phyloP scores from a whole-genome alignment of 257 asterid species.

The Fraxinus anomala region DNA sequence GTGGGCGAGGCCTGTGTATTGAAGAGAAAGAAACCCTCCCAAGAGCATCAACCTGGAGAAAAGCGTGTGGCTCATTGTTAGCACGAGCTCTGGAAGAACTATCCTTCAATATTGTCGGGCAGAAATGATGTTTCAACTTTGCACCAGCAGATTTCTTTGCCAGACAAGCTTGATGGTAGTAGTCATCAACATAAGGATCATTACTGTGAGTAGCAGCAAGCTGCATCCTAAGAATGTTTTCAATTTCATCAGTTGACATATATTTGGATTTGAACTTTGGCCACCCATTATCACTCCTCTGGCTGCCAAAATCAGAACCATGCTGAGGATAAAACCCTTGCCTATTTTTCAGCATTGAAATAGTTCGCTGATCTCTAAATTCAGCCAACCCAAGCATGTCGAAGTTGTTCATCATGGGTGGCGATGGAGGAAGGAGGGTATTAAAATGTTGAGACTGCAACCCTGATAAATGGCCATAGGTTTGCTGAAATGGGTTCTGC shows the following conservation, averaged over 20 bases:
- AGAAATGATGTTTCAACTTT: conserved; percentile 82
- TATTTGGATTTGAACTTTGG: conserved; percentile 76
- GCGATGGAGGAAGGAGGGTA: conserved; percentile 58
- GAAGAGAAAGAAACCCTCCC: conserved; percentile 90
- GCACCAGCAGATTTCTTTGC: conserved; percentile 73
- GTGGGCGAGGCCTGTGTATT: conserved; percentile 91
- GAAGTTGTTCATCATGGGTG: conserved; percentile 63
- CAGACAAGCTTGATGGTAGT: conserved; percentile 88
- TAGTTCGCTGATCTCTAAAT: conserved; percentile 71
- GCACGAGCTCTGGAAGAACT: conserved; percentile 61
- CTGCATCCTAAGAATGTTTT: conserved; percentile 79
- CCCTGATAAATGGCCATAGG: conserved; percentile 59
- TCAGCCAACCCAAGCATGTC: conserved; percentile 66
- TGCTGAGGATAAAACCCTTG: conserved; percentile 56
- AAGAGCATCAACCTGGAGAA: conserved; percentile 94
- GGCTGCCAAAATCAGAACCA: conserved; percentile 49
- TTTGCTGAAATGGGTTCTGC: conserved; percentile 59
- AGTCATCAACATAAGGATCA: conserved; percentile 90
- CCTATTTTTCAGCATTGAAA: conserved; percentile 55
- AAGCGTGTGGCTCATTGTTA: conserved; percentile 73
- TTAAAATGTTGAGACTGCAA: conserved; percentile 56
- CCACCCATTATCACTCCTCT: conserved; percentile 58
- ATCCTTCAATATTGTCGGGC: conserved; percentile 70
- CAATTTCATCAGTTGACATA: conserved; percentile 84
- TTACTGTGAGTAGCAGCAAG: conserved; percentile 89